These are phyloP conservation scores for Thuja plicata DNA, from an alignment of 83 land plant genomes.

Conservation along the genomic window DNA sequence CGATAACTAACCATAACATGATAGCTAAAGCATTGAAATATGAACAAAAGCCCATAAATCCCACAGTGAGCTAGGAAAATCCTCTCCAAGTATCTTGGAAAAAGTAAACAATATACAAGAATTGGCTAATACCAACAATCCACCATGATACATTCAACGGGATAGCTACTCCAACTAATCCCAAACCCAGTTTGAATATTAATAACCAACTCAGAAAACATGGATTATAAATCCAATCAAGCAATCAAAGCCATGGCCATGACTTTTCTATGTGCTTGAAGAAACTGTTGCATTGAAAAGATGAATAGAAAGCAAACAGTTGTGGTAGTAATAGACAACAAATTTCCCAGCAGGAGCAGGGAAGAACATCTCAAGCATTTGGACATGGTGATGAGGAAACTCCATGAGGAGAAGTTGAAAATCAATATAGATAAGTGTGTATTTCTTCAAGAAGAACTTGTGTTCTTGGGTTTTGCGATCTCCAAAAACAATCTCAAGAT, in stretches of 20 bases:
- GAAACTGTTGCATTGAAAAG: slow-evolving; percentile 56
- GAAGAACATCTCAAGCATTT: too few relatives aligned
- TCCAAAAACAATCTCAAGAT: too few relatives aligned
- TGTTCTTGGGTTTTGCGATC: too few relatives aligned
- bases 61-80: slow-evolving; percentile 38
- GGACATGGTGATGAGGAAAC: too few relatives aligned
- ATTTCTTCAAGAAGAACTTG: too few relatives aligned
- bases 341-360: slow-evolving; percentile 51
- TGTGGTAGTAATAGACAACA: slow-evolving; percentile 52
- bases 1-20: slow-evolving; percentile 36
- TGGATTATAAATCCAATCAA: slow-evolving; percentile 40
- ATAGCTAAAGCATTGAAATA: slow-evolving; percentile 46
- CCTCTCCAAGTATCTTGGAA: slow-evolving; percentile 52
- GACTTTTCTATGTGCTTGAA: slow-evolving; percentile 64
- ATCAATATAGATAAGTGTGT: too few relatives aligned
- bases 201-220: slow-evolving; percentile 44
- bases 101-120: slow-evolving; percentile 22
- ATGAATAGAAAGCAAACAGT: slow-evolving; percentile 39
- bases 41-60: slow-evolving; percentile 40
- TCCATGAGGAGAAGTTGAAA: too few relatives aligned
- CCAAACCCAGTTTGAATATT: slow-evolving; percentile 34
- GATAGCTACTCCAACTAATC: slow-evolving; percentile 46
- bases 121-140: slow-evolving; percentile 21
- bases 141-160: slow-evolving; percentile 38
- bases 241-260: slow-evolving; percentile 41